Evolutionary conservation across 1,139 yeast genomes (phyloP).

Genomic region (Chernovozyma aurita): DNA sequence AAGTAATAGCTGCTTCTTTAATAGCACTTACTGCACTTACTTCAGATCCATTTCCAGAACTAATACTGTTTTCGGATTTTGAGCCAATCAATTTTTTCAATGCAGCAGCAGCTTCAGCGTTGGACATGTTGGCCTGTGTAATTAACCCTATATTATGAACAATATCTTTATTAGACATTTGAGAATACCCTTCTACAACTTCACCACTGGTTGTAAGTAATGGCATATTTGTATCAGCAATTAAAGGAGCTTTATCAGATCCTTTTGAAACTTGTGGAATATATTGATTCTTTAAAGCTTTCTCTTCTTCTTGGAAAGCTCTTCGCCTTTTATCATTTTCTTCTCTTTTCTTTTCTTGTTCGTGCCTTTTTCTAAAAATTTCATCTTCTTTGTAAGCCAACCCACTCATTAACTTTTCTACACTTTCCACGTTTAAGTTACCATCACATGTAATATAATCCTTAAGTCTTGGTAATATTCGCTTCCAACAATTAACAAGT

Average conservation of each 20-base stretch:
- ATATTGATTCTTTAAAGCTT: slow-evolving; percentile 29
- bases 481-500: slow-evolving; percentile 80
- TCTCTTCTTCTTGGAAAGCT: slow-evolving; percentile 38
- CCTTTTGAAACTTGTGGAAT: slow-evolving; percentile 49
- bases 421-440: slow-evolving; percentile 65
- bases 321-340: slow-evolving; percentile 62
- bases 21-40: slow-evolving; percentile 39
- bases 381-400: slow-evolving; percentile 73
- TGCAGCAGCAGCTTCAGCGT: slow-evolving; percentile 65
- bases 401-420: slow-evolving; percentile 61
- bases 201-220: slow-evolving; percentile 69
- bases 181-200: slow-evolving; percentile 57
- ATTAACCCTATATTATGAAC: slow-evolving; percentile 63
- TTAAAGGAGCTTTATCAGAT: slow-evolving; percentile 71
- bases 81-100: slow-evolving; percentile 42
- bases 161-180: slow-evolving; percentile 67
- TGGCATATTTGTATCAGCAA: slow-evolving; percentile 72
- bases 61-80: slow-evolving; percentile 15
- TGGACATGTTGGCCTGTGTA: slow-evolving; percentile 74
- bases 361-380: slow-evolving; percentile 69
- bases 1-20: slow-evolving; percentile 19
- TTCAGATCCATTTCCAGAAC: slow-evolving; percentile 10
- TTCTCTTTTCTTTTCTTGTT: slow-evolving; percentile 61
- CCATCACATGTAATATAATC: slow-evolving; percentile 93
- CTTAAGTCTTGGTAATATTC: slow-evolving; percentile 57